Conservation (phyloP, 306 rosid species). For the Adenanthera pavonina region DNA sequence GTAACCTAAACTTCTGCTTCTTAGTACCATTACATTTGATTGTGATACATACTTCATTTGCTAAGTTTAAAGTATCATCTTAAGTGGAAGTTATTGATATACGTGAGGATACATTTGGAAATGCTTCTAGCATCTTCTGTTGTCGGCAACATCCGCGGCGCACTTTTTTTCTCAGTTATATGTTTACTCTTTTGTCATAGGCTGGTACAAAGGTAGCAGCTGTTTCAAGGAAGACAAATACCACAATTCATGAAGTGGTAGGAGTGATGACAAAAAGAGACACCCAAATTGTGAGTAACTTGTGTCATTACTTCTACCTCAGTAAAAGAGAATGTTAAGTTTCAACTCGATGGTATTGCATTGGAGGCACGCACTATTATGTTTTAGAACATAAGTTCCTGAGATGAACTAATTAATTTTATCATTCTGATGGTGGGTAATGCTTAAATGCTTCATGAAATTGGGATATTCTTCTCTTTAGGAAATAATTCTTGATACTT, state of each 20-base stretch:
- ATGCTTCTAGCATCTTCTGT: constrained; percentile 24
- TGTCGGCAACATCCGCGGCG: constrained; percentile 1
- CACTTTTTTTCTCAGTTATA: constrained; percentile 7
- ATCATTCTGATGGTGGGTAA: constrained; percentile 6
- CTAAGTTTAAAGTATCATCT: constrained; percentile 2
- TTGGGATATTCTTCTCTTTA: not conserved
- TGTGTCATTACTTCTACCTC: constrained; percentile 15
- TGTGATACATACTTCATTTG: not conserved
- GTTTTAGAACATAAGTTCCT: constrained; percentile 14
- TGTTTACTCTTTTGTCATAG: constrained; percentile 47
- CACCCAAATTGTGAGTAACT: constrained; percentile 82
- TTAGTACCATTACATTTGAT: not conserved
- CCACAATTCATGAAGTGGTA: constrained; percentile 94
- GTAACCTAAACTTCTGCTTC: not conserved
- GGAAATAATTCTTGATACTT: constrained; percentile 7
- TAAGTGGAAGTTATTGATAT: not conserved
- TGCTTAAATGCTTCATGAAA: not conserved
- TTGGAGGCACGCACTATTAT: not conserved
- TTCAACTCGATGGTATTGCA: not conserved
- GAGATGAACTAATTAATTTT: not conserved
- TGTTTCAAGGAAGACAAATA: constrained; percentile 93
- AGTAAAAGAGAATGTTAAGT: not conserved
- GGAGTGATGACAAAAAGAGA: constrained; percentile 88
- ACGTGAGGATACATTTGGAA: not conserved
- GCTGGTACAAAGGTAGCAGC: constrained; percentile 99